Evolutionary conservation across 306 rosid species (phyloP).

Genomic region (Castanopsis chinensis): DNA sequence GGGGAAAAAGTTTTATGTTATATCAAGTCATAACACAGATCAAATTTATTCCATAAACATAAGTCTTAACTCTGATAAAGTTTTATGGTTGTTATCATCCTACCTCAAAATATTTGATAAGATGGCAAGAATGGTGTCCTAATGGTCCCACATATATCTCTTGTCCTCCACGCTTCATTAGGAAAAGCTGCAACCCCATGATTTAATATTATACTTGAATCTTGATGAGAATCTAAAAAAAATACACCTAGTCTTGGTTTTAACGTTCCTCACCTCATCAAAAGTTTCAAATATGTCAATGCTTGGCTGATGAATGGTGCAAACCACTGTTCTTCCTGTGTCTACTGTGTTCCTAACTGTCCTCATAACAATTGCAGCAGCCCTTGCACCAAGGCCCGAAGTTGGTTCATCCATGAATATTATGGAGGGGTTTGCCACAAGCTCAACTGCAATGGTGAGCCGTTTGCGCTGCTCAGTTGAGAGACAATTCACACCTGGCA

Average conservation of each 20-base stretch:
- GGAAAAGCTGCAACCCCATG: slow-evolving; percentile 36
- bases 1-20: neutral
- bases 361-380: slow-evolving; percentile 60
- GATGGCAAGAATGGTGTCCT: slow-evolving; percentile 39
- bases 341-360: slow-evolving; percentile 52
- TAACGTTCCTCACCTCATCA: slow-evolving; percentile 39
- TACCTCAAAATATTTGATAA: slow-evolving; percentile 48
- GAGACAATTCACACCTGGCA: slow-evolving; percentile 35
- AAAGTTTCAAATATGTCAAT: slow-evolving; percentile 58
- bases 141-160: slow-evolving; percentile 50
- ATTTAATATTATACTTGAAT: neutral
- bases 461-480: no score
- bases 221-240: neutral
- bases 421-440: neutral
- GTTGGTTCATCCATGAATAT: slow-evolving; percentile 63
- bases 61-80: neutral
- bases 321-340: slow-evolving; percentile 54
- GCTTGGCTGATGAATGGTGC: slow-evolving; percentile 63
- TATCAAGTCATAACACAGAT: no score
- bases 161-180: slow-evolving; percentile 48
- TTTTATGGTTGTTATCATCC: neutral
- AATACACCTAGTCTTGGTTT: neutral
- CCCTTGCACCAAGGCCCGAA: slow-evolving; percentile 60
- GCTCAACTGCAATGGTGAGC: no score
- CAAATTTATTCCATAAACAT: no score